Conservation (phyloP, 2,329 filamentous ascomycete species). For the Fusarium sp. region DNA sequence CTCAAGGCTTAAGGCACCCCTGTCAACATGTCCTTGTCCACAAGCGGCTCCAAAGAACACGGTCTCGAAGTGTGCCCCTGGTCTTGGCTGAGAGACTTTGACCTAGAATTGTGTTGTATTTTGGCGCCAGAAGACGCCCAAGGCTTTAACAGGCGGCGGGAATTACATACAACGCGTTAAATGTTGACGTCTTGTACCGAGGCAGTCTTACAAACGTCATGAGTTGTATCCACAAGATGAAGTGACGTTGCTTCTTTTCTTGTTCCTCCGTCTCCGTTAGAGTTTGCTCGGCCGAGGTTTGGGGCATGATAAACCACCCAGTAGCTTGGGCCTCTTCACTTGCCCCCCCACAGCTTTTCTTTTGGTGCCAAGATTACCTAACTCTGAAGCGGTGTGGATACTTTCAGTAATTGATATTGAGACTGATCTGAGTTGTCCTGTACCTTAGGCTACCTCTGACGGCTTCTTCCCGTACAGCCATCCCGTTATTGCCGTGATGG, state of each 20-base stretch:
- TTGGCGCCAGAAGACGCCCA: slow-evolving; percentile 17
- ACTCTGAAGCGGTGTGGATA: slow-evolving; percentile 34
- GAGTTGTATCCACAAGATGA: neutral
- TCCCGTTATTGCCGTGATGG: slow-evolving; percentile 37
- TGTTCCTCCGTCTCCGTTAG: slow-evolving; percentile 5
- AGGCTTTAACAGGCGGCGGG: neutral
- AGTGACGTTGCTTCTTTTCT: slow-evolving; percentile 5
- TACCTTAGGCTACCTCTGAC: slow-evolving; percentile 1
- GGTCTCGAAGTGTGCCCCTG: slow-evolving; percentile 33
- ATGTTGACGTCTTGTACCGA: neutral
- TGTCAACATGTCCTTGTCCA: neutral
- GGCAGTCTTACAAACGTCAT: too few species aligned
- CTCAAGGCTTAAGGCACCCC: slow-evolving; percentile 9
- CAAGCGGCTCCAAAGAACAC: slow-evolving; percentile 34
- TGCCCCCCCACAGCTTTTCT: slow-evolving; percentile 12
- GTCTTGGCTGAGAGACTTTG: slow-evolving; percentile 28
- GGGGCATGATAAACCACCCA: slow-evolving; percentile 3
- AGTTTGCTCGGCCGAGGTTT: slow-evolving; percentile 19
- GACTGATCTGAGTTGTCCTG: too few species aligned
- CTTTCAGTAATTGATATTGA: neutral
- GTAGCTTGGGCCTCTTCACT: slow-evolving; percentile 4
- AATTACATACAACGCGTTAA: neutral
- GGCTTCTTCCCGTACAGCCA: slow-evolving; percentile 34
- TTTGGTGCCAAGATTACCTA: slow-evolving; percentile 4
- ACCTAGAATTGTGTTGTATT: slow-evolving; percentile 33